Conservation (phyloP, 2,329 filamentous ascomycete species). For the Parastagonospora nodorum region DNA sequence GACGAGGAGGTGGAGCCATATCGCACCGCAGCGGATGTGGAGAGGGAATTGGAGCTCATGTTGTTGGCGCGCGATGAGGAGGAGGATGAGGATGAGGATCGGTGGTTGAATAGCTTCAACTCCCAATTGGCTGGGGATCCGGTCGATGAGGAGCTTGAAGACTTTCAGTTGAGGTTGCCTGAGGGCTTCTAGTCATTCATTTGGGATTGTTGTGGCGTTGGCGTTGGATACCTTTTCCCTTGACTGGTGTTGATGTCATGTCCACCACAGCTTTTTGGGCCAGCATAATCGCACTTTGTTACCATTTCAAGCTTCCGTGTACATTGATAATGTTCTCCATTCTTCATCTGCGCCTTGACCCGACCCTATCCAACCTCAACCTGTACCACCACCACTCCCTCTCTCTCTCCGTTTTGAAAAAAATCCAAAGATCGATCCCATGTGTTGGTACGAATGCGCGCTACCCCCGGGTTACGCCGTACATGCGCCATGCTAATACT, state of each 20-base stretch:
- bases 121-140: slow-evolving; percentile 28
- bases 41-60: slow-evolving; percentile 39
- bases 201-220: slow-evolving; percentile 7
- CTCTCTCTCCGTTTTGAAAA: background rate
- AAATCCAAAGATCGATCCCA: background rate
- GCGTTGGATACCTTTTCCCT: slow-evolving; percentile 15
- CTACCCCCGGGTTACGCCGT: background rate
- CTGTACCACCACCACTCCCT: background rate
- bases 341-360: background rate
- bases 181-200: slow-evolving; percentile 29
- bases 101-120: slow-evolving; percentile 39
- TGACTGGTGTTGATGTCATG: background rate
- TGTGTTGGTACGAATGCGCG: too few relatives aligned
- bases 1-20: slow-evolving; percentile 18
- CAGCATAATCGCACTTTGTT: background rate
- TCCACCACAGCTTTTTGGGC: background rate
- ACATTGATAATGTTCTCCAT: background rate
- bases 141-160: slow-evolving; percentile 35
- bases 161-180: slow-evolving; percentile 41
- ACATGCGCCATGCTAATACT: slow-evolving; percentile 15
- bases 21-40: slow-evolving; percentile 40
- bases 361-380: background rate
- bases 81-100: slow-evolving; percentile 36
- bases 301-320: background rate
- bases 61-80: slow-evolving; percentile 28